Conservation (phyloP, 1,139 yeast species). For the Kodamaea suecica region DNA sequence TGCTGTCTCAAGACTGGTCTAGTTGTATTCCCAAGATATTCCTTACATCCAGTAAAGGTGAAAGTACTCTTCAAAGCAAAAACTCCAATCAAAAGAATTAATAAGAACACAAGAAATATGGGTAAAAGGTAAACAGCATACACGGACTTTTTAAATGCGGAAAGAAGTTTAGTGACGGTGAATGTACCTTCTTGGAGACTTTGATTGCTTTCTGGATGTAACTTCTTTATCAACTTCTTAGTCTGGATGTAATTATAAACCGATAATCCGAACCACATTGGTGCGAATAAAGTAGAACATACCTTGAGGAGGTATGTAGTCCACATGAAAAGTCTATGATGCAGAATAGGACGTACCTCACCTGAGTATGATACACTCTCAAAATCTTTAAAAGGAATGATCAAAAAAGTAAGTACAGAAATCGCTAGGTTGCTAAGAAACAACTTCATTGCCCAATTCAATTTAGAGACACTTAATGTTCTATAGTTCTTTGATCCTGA, state of each 20-base stretch:
- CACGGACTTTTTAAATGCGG: neutral
- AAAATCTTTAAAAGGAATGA: neutral
- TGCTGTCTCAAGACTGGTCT: neutral
- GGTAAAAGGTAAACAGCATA: slow-evolving; percentile 1
- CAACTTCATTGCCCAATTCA: neutral
- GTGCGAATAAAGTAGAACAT: neutral
- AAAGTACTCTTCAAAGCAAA: neutral
- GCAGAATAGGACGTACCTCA: neutral
- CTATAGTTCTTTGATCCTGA: slow-evolving; percentile 27
- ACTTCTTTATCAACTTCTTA: neutral
- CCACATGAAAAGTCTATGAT: neutral
- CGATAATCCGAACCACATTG: neutral
- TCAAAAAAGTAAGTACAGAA: neutral
- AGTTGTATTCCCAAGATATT: neutral
- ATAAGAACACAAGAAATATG: neutral
- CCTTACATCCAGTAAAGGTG: neutral
- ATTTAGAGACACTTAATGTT: slow-evolving; percentile 12
- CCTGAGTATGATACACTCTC: neutral
- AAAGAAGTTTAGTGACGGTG: neutral
- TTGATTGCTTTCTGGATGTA: neutral
- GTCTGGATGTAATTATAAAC: neutral
- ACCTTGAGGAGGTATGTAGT: neutral
- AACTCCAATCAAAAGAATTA: neutral
- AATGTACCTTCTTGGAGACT: neutral
- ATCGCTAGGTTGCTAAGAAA: neutral